Evolutionary conservation across 2,329 filamentous ascomycete genomes (phyloP).

Genomic region (Colletotrichum chrysophilum): DNA sequence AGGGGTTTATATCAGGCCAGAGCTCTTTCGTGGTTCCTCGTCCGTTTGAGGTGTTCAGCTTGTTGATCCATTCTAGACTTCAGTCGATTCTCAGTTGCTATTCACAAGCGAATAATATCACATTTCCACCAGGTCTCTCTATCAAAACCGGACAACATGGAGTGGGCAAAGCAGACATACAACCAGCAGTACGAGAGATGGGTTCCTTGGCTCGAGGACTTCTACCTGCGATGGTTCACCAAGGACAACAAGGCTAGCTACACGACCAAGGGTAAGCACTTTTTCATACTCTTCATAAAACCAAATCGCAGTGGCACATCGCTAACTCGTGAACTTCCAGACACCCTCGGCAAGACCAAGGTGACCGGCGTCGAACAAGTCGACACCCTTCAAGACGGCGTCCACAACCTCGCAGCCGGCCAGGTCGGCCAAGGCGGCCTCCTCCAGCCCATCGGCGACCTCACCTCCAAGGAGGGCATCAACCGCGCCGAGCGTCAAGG

Average conservation of each 20-base stretch:
- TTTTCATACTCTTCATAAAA: not conserved
- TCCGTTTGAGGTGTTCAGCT: constrained; percentile 4
- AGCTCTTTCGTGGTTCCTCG: not conserved
- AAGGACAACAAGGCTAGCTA: constrained; percentile 81
- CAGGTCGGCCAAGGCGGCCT: constrained; percentile 74
- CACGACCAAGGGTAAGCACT: constrained; percentile 65
- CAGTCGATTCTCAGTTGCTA: not conserved
- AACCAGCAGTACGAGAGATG: constrained; percentile 76
- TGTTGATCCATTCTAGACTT: constrained; percentile 4
- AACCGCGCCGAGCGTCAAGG: constrained; percentile 70
- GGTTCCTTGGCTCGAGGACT: constrained; percentile 79
- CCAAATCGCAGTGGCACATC: rapidly evolving
- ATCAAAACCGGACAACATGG: constrained; percentile 35
- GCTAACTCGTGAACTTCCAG: constrained; percentile 39
- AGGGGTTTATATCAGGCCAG: constrained; percentile 8
- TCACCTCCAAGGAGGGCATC: constrained; percentile 66
- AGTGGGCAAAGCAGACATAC: constrained; percentile 69
- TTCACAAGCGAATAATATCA: not conserved
- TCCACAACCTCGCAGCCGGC: constrained; percentile 65
- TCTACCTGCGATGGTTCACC: constrained; percentile 75
- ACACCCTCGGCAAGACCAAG: constrained; percentile 72
- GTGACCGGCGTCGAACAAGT: constrained; percentile 71
- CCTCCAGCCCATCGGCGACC: constrained; percentile 67
- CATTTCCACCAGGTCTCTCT: too few relatives aligned
- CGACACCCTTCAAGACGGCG: constrained; percentile 71